A percentile compares a stretch with the other conserved stretches of the same genome.
Conservation (phyloP, 176 grass and related monocot genomes). For the Bromus sterilis region DNA sequence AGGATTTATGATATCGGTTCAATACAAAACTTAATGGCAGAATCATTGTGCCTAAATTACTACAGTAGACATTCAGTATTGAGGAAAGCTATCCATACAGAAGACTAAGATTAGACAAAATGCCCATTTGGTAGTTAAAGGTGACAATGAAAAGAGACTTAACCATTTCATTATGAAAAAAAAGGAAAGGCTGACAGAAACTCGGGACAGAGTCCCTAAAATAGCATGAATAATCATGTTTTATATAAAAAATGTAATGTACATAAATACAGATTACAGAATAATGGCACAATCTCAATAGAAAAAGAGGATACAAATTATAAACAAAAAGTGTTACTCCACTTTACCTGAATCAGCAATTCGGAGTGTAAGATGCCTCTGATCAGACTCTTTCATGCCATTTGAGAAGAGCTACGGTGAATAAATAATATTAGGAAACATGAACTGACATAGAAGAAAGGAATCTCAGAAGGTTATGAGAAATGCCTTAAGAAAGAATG, state of each 20-base stretch:
- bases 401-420: constrained; percentile 84
- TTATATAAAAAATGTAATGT: background rate
- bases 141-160: background rate
- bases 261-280: background rate
- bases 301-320: background rate
- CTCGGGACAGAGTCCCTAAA: background rate
- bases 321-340: background rate
- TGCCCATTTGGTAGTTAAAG: background rate
- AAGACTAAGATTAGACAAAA: background rate
- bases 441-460: background rate
- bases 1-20: background rate
- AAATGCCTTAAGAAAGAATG: constrained; percentile 91
- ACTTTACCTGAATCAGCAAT: constrained; percentile 82
- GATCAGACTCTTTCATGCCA: constrained; percentile 95
- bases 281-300: background rate
- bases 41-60: background rate
- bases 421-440: constrained; percentile 14
- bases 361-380: constrained; percentile 75
- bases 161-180: background rate
- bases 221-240: background rate
- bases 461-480: background rate
- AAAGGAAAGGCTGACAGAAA: background rate
- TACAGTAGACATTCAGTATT: background rate
- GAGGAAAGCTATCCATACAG: background rate
- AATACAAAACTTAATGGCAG: background rate